Evolutionary conservation across 2,329 filamentous ascomycete genomes (phyloP), one percentile per base, ranked within the genome.

Genomic region (Colletotrichum orchidophilum): DNA sequence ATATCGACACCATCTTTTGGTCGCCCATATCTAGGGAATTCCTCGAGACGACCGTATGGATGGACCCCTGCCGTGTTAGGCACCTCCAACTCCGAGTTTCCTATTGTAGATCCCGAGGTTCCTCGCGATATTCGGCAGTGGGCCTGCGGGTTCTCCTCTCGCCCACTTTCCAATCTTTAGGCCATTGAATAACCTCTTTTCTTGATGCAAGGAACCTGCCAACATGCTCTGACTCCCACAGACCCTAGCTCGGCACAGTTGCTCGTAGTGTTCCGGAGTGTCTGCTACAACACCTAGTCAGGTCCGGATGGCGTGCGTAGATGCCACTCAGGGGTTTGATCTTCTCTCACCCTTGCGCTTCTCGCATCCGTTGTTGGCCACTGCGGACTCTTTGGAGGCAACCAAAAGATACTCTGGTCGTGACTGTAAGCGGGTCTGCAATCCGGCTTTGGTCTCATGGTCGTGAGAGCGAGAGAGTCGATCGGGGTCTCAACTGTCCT

Each of bases 141-240:
- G 46, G 18, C 42, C 49, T 18, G 55, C 18, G 55, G 33, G 33
- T 39, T 39, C 39, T 26, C 35, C 35, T 27, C 24, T 27, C 24
- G 5, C 26, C 42, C 58, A 31, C 26, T 27, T 33, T 42, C 55
- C 67, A 61, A 42, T 42, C 68, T 35, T 58, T 53, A 70, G 15
- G 24, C 31, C 64, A 24, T 39, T 58, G 68, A 58, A 63, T 63
- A 15, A 21, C 52, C 53, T 13, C 26, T 68, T 62, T 63, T 57
- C 64, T 26, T 58, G 31, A 68, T 71, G 68, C 63, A 71, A 62
- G 57, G 58, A 68, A 71, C 27, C 68, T 39, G 31, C 26, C 52
- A 58, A 24, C 52, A 35, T 35, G 50, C 24, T 31, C 35, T 54
- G 39, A 24, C 49, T 53, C 57, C 26, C 33, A 31, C 58, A 42